Conservation (phyloP, 805 yeast genomes). For the Clavispora santaluciae region DNA sequence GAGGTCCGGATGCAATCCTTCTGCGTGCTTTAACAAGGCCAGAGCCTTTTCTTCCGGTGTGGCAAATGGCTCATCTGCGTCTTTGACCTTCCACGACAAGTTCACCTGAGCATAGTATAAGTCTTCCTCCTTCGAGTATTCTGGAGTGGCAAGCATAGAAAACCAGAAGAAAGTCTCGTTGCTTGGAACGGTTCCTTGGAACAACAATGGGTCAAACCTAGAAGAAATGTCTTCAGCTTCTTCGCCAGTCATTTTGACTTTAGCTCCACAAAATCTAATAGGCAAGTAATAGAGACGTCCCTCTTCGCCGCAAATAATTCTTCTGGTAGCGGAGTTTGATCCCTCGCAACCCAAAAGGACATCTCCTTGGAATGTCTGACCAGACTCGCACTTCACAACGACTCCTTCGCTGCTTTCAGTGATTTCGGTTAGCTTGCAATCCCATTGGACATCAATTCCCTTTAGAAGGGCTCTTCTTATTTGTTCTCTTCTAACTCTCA, state of each 20-base stretch:
- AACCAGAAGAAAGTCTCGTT: constrained; percentile 24
- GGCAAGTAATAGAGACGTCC: constrained; percentile 21
- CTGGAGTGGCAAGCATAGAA: constrained; percentile 19
- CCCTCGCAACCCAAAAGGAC: constrained; percentile 24
- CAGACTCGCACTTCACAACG: constrained; percentile 12
- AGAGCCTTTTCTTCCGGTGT: constrained; percentile 13
- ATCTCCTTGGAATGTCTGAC: constrained; percentile 14
- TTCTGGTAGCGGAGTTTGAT: constrained; percentile 19
- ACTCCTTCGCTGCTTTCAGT: constrained; percentile 5
- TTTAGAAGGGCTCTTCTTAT: constrained; percentile 17
- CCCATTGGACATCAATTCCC: constrained; percentile 25
- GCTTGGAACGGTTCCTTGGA: constrained; percentile 25
- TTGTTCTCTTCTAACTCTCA: constrained; percentile 26
- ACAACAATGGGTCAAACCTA: constrained; percentile 22
- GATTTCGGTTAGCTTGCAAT: constrained; percentile 15
- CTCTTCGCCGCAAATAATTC: constrained; percentile 14
- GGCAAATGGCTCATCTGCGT: constrained; percentile 12
- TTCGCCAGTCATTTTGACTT: constrained; percentile 16
- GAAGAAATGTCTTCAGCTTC: constrained; percentile 15
- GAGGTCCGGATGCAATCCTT: constrained; percentile 13
- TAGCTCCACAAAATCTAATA: constrained; percentile 22
- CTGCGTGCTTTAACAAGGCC: constrained; percentile 12
- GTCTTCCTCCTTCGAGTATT: constrained; percentile 12
- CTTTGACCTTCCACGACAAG: constrained; percentile 13
- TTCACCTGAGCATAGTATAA: constrained; percentile 16